These are phyloP conservation scores for Hylodesmum podocarpum DNA, from an alignment of 306 rosid genomes.

Conservation along the genomic window DNA sequence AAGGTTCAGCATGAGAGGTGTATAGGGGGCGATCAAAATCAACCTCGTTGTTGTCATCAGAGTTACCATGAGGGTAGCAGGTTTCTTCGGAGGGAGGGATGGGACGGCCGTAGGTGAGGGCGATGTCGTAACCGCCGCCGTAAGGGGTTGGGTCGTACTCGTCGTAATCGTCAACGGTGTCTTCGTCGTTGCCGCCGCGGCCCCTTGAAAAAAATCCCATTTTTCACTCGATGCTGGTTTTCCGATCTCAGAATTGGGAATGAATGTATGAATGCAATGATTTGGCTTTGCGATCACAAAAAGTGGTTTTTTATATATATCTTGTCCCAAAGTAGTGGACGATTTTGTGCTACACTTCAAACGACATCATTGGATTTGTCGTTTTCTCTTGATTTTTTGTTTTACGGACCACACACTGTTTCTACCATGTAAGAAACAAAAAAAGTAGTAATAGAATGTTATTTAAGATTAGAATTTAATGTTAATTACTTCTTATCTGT, in stretches of 20 bases:
- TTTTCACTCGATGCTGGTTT: background rate
- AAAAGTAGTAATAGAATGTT: too few relatives aligned
- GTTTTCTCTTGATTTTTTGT: background rate
- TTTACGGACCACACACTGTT: background rate
- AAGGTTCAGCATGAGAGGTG: constrained; percentile 54
- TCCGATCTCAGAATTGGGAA: background rate
- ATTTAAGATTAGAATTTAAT: too few relatives aligned
- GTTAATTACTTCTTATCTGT: too few relatives aligned
- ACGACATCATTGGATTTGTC: background rate
- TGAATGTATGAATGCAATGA: background rate
- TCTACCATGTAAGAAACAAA: too few relatives aligned
- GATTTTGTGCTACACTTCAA: too few relatives aligned
- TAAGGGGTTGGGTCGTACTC: constrained; percentile 64
- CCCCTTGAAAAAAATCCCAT: constrained; percentile 34
- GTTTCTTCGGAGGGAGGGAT: constrained; percentile 57
- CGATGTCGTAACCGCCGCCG: constrained; percentile 62
- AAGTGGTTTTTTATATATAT: too few relatives aligned
- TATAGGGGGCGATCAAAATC: constrained; percentile 84
- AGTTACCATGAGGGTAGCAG: constrained; percentile 50
- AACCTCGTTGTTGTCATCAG: constrained; percentile 28
- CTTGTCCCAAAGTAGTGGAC: too few relatives aligned
- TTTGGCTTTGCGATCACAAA: too few relatives aligned
- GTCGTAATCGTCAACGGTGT: constrained; percentile 39
- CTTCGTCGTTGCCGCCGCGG: background rate
- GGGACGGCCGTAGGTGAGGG: constrained; percentile 60